Conservation (phyloP, 1,284 basidiomycete genomes). For the Fomitiporia mediterranea region DNA sequence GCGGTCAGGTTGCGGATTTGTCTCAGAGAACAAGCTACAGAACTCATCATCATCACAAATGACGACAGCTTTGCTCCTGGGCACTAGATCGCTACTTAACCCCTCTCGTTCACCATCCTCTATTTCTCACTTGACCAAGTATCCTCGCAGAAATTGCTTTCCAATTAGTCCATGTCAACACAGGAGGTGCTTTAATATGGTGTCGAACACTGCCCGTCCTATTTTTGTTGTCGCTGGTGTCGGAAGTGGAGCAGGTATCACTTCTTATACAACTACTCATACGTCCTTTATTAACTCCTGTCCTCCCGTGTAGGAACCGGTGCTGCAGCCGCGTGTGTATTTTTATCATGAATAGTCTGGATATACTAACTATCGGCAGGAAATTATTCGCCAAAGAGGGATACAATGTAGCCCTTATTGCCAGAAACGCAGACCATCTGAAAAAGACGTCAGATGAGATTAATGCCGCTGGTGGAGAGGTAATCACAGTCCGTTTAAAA, state of each 20-base stretch:
- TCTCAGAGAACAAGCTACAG: too few relatives aligned
- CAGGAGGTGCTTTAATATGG: neutral
- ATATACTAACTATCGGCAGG: neutral
- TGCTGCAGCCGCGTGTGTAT: conserved; percentile 18
- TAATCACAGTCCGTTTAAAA: neutral
- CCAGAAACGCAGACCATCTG: conserved; percentile 26
- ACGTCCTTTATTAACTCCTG: neutral
- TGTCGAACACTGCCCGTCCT: neutral
- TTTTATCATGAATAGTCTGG: too few relatives aligned
- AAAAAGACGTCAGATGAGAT: conserved; percentile 24
- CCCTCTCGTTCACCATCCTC: neutral
- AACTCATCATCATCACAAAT: too few relatives aligned
- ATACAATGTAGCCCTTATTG: conserved; percentile 30
- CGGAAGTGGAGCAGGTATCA: conserved; percentile 16
- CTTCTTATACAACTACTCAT: neutral
- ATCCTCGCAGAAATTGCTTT: neutral
- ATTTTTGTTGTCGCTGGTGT: conserved; percentile 17
- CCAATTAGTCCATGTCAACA: neutral
- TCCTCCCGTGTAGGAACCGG: conserved; percentile 14
- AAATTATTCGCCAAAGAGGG: conserved; percentile 22
- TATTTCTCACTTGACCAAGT: neutral
- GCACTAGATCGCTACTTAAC: neutral
- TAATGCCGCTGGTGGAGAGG: conserved; percentile 25
- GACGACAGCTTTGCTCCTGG: neutral
- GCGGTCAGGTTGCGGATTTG: too few relatives aligned